Evolutionary conservation across 2,329 filamentous ascomycete genomes (phyloP).

Genomic region (Camptophora hylomeconis): DNA sequence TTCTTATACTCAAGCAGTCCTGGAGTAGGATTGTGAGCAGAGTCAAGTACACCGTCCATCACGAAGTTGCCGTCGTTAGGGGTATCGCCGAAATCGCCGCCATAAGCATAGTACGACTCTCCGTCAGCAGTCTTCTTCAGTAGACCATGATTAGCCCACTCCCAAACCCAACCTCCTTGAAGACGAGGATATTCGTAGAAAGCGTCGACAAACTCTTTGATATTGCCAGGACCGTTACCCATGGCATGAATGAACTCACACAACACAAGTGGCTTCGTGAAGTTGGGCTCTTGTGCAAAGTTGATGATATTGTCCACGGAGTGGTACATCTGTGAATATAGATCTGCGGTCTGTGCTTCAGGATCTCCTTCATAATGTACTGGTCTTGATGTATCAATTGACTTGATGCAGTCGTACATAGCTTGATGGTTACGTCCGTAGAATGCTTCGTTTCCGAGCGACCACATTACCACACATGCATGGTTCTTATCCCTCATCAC

Average conservation of each 20-base stretch:
- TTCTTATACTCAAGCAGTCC: constrained; percentile 46
- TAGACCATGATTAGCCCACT: constrained; percentile 51
- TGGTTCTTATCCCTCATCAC: constrained; percentile 60
- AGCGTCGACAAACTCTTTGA: constrained; percentile 54
- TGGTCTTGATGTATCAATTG: constrained; percentile 43
- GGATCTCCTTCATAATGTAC: constrained; percentile 57
- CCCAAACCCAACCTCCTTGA: constrained; percentile 56
- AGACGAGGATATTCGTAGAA: constrained; percentile 49
- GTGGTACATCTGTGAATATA: constrained; percentile 58
- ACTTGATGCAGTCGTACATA: constrained; percentile 52
- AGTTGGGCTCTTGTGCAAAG: constrained; percentile 39
- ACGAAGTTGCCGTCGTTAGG: constrained; percentile 51
- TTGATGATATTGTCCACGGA: constrained; percentile 26
- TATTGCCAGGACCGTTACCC: constrained; percentile 60
- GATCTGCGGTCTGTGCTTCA: constrained; percentile 47
- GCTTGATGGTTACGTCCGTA: constrained; percentile 55
- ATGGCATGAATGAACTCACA: constrained; percentile 50
- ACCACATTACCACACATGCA: constrained; percentile 59
- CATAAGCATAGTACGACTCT: constrained; percentile 43
- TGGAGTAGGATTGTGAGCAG: constrained; percentile 42
- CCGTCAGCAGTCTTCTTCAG: constrained; percentile 31
- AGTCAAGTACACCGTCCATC: constrained; percentile 46
- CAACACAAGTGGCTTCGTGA: constrained; percentile 27
- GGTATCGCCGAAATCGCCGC: constrained; percentile 48
- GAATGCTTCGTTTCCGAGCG: constrained; percentile 60